phyloP scores from a whole-genome alignment of 331 rosid species.

The Telfairia occidentalis region DNA sequence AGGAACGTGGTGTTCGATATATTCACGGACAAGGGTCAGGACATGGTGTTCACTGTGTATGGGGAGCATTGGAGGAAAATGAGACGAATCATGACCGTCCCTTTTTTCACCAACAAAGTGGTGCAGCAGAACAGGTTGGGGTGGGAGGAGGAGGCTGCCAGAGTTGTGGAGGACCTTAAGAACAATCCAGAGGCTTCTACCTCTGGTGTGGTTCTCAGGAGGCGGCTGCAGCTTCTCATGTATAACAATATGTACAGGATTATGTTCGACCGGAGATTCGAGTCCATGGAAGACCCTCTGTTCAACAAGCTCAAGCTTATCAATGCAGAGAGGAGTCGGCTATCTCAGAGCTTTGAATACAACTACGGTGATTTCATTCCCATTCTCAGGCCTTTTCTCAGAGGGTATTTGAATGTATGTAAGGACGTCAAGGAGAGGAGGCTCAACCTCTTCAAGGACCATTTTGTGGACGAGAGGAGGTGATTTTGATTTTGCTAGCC shows the following conservation, averaged over 20 bases:
- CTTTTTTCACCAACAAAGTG: constrained; percentile 75
- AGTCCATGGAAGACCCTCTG: constrained; percentile 54
- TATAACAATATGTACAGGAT: constrained; percentile 78
- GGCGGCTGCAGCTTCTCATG: constrained; percentile 61
- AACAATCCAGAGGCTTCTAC: constrained; percentile 28
- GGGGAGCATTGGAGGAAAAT: constrained; percentile 90
- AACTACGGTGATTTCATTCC: constrained; percentile 76
- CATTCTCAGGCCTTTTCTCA: constrained; percentile 57
- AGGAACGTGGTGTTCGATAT: constrained; percentile 85
- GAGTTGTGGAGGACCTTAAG: constrained; percentile 55
- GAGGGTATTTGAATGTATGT: constrained; percentile 62
- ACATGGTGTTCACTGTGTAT: constrained; percentile 82
- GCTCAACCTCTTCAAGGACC: constrained; percentile 68
- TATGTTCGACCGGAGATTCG: constrained; percentile 76
- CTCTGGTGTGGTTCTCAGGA: constrained; percentile 40
- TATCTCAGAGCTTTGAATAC: constrained; percentile 81
- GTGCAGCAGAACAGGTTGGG: constrained; percentile 62
- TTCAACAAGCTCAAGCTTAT: constrained; percentile 39
- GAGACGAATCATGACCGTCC: constrained; percentile 83
- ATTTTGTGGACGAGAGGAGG: constrained; percentile 78
- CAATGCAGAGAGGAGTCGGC: constrained; percentile 58
- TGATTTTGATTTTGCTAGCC: too few relatives aligned
- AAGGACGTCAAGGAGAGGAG: constrained; percentile 68
- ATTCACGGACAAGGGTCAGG: constrained; percentile 73
- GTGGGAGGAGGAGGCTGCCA: constrained; percentile 58